phyloP scores from a whole-genome alignment of 495 filamentous ascomycete species.

The Pyrenopolyporus hunteri region DNA sequence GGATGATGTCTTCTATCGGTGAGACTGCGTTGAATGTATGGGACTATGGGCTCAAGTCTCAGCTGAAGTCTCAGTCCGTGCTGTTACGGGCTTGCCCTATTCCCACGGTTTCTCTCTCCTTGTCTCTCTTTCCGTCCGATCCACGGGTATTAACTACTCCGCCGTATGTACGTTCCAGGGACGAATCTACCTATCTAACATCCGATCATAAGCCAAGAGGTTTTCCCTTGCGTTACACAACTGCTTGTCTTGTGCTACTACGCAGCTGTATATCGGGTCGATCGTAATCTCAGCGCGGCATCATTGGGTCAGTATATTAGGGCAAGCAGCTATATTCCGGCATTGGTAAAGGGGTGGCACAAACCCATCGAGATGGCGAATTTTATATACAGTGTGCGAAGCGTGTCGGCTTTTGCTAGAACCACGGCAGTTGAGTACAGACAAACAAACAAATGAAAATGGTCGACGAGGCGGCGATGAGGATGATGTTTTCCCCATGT shows the following conservation, averaged over 20 bases:
- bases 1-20: too few relatives aligned
- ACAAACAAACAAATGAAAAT: too few relatives aligned
- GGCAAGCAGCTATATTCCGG: not conserved
- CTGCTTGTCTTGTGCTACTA: not conserved
- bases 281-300: constrained; percentile 22
- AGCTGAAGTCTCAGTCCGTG: too few relatives aligned
- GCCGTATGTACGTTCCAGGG: not conserved
- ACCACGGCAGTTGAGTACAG: not conserved
- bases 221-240: not conserved
- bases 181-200: constrained; percentile 1
- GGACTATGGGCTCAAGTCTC: too few relatives aligned
- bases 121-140: too few relatives aligned
- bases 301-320: constrained; percentile 2
- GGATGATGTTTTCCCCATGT: not conserved
- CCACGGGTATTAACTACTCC: too few relatives aligned
- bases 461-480: not conserved
- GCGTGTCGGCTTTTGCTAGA: not conserved
- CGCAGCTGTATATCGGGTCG: constrained; percentile 9
- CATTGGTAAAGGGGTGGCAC: not conserved
- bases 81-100: too few relatives aligned
- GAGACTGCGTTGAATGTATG: too few relatives aligned
- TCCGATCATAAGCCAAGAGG: too few relatives aligned
- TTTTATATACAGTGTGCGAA: not conserved
- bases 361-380: not conserved
- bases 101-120: too few relatives aligned